These are phyloP conservation scores for Gossypium lobatum DNA, from an alignment of 441 rosid species.

Conservation along the genomic window DNA sequence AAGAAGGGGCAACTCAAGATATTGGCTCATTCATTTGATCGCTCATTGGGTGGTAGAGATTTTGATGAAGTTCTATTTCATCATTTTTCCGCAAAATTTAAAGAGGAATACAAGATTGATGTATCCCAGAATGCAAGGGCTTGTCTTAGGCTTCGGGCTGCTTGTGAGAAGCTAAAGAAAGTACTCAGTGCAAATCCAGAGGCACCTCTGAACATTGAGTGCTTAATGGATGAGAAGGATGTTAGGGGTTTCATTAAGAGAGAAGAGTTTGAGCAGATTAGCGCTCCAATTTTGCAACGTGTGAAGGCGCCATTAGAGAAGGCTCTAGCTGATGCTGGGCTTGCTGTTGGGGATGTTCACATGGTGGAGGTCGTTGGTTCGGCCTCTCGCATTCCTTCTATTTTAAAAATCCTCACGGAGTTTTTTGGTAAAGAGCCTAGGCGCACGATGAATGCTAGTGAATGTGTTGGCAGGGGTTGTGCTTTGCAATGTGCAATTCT, in stretches of 20 bases:
- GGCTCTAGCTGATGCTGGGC: conserved; percentile 84
- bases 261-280: conserved; percentile 86
- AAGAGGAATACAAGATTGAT: conserved; percentile 86
- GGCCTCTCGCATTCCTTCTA: conserved; percentile 80
- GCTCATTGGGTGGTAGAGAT: conserved; percentile 85
- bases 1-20: conserved; percentile 81
- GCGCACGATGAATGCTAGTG: conserved; percentile 97
- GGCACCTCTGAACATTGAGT: conserved; percentile 86
- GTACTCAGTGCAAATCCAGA: conserved; percentile 90
- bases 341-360: conserved; percentile 65
- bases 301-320: conserved; percentile 84
- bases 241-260: conserved; percentile 81
- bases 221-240: conserved; percentile 96
- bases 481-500: conserved; percentile 96
- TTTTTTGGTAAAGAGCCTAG: conserved; percentile 96
- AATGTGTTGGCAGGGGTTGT: conserved; percentile 89
- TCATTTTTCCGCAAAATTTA: conserved; percentile 75
- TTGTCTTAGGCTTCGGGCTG: conserved; percentile 72
- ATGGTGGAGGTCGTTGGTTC: conserved; percentile 93
- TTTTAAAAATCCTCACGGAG: conserved; percentile 68
- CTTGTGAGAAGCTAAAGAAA: conserved; percentile 88
- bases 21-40: conserved; percentile 73
- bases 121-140: conserved; percentile 87
- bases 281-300: conserved; percentile 77
- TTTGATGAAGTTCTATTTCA: conserved; percentile 83